These are phyloP conservation scores for Paratinospora sagittata DNA, from an alignment of 164 flowering plant genomes.

Conservation along the genomic window DNA sequence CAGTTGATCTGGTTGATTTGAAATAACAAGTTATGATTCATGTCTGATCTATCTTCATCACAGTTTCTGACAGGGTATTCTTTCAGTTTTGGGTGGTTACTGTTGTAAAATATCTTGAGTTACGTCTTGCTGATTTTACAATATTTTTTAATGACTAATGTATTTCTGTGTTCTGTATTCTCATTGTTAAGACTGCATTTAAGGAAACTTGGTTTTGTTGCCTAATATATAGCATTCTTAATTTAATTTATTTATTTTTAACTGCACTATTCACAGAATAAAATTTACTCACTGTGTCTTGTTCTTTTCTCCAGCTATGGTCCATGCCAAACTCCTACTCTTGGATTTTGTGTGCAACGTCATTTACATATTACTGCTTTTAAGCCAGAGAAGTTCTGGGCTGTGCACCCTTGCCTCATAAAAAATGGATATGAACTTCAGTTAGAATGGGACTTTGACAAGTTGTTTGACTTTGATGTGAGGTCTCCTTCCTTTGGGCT, in stretches of 20 bases:
- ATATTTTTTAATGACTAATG: too few relatives aligned
- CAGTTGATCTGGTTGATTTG: not conserved
- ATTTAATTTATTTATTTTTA: too few relatives aligned
- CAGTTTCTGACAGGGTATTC: not conserved
- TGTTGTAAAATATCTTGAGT: not conserved
- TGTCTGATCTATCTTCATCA: not conserved
- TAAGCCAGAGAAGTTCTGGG: conserved; percentile 90
- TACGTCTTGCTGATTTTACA: not conserved
- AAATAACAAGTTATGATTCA: not conserved
- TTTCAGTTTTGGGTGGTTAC: not conserved
- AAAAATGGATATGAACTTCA: conserved; percentile 72
- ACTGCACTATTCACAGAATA: conserved; percentile 6
- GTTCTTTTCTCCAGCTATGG: conserved; percentile 56
- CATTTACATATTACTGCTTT: conserved; percentile 80
- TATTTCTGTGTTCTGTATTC: too few relatives aligned
- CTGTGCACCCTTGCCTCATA: conserved; percentile 53
- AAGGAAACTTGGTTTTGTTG: not conserved
- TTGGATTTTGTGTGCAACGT: conserved; percentile 94
- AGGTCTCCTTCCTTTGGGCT: conserved; percentile 22
- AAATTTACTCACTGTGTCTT: conserved; percentile 4
- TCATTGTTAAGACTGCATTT: too few relatives aligned
- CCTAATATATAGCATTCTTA: not conserved
- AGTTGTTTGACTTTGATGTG: conserved; percentile 77
- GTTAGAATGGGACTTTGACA: conserved; percentile 80
- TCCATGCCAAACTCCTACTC: conserved; percentile 98